phyloP scores from a whole-genome alignment of 345 rosid genomes.

The Gossypium anomalum region DNA sequence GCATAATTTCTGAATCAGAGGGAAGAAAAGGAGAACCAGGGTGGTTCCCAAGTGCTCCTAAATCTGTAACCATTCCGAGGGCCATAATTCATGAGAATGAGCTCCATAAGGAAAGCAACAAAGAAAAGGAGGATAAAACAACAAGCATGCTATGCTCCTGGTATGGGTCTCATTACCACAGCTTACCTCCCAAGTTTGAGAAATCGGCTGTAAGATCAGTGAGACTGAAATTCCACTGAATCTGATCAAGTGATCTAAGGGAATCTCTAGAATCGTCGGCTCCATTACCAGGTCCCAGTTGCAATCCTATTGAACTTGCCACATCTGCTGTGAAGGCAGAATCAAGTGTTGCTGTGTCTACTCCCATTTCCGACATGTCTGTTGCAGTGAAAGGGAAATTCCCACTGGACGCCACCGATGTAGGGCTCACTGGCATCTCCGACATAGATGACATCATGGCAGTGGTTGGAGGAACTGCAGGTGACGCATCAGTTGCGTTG shows the following conservation, averaged over 20 bases:
- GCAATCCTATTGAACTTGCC: conserved; percentile 79
- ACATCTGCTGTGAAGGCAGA: conserved; percentile 87
- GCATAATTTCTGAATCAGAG: conserved; percentile 93
- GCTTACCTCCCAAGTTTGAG: conserved; percentile 85
- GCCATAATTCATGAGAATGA: background rate
- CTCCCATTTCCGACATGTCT: conserved; percentile 91
- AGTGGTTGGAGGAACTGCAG: conserved; percentile 55
- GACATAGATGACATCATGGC: conserved; percentile 73
- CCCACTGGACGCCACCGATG: conserved; percentile 87
- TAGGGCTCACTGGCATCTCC: conserved; percentile 90
- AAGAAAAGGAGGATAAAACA: background rate
- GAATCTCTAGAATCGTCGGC: conserved; percentile 68
- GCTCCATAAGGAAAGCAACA: background rate
- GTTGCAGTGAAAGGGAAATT: conserved; percentile 83
- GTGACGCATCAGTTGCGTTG: conserved; percentile 51
- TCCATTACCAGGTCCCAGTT: conserved; percentile 72
- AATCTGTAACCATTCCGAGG: conserved; percentile 50
- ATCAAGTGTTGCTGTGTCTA: conserved; percentile 79
- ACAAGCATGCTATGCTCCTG: background rate
- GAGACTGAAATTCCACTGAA: conserved; percentile 90
- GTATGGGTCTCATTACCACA: conserved; percentile 9
- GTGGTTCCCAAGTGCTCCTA: conserved; percentile 90
- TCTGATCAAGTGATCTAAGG: conserved; percentile 81
- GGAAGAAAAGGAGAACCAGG: conserved; percentile 94
- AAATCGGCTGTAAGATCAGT: conserved; percentile 86